A percentile compares a stretch with the other conserved stretches of the same genome.
Conservation (phyloP, 345 rosid species). For the Eucalyptus cladocalyx region DNA sequence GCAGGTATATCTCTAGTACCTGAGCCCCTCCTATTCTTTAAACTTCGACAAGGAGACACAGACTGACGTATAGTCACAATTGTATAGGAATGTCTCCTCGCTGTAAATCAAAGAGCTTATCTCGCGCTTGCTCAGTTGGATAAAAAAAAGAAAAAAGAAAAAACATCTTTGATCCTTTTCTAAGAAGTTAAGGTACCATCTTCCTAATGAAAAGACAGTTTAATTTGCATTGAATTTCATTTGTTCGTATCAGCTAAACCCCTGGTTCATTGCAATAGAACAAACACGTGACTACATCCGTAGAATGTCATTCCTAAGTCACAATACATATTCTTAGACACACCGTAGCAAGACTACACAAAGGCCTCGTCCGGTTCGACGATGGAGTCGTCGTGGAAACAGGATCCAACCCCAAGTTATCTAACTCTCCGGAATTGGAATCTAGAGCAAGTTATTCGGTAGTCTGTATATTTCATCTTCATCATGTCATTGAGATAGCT, state of each 20-base stretch:
- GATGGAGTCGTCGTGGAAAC: rapidly evolving
- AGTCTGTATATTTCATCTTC: background rate
- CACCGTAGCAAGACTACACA: rapidly evolving
- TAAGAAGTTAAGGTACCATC: background rate
- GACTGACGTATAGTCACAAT: background rate
- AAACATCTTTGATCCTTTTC: background rate
- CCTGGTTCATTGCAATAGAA: background rate
- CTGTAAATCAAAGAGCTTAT: background rate
- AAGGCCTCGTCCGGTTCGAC: rapidly evolving
- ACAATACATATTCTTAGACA: background rate
- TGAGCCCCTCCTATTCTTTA: background rate
- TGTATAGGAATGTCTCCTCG: background rate
- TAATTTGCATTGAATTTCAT: background rate
- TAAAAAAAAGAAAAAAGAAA: background rate
- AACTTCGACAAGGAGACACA: background rate
- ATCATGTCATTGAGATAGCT: background rate
- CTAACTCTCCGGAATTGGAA: background rate
- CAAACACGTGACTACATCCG: background rate
- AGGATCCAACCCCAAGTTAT: background rate
- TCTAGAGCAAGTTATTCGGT: background rate
- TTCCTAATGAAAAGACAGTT: background rate
- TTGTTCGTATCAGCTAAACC: background rate
- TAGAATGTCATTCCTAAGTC: too few relatives aligned
- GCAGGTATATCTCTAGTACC: background rate
- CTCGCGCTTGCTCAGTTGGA: background rate